Percentiles rank a stretch among this genome's conserved stretches.
These are phyloP conservation scores for Sisymbrium irio DNA, from an alignment of 345 rosid genomes.

Conservation along the genomic window DNA sequence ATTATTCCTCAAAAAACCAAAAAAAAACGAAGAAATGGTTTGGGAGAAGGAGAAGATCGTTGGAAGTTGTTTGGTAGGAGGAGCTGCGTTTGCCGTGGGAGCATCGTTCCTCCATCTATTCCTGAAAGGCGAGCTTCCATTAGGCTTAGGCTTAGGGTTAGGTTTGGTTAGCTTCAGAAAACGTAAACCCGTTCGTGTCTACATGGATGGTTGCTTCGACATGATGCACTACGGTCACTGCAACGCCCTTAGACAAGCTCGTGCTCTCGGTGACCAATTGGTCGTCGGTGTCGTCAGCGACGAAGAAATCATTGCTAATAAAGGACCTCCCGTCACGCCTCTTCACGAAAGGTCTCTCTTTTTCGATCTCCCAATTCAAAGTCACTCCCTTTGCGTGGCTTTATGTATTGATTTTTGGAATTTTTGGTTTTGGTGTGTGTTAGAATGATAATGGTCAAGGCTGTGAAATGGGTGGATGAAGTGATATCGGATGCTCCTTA, in stretches of 20 bases:
- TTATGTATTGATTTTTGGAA: background rate
- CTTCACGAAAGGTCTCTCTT: slow-evolving; percentile 79
- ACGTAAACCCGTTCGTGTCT: slow-evolving; percentile 70
- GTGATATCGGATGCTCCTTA: slow-evolving; percentile 88
- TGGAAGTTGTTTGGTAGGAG: slow-evolving; percentile 48
- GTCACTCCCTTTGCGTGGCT: background rate
- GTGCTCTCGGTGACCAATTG: slow-evolving; percentile 86
- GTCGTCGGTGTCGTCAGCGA: slow-evolving; percentile 91
- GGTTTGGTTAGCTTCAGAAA: slow-evolving; percentile 39
- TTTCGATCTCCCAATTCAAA: background rate
- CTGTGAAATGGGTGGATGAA: slow-evolving; percentile 96
- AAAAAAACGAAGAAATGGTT: slow-evolving; percentile 26
- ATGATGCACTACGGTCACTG: slow-evolving; percentile 98
- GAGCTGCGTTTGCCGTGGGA: slow-evolving; percentile 52
- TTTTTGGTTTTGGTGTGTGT: background rate
- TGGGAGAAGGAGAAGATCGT: slow-evolving; percentile 42
- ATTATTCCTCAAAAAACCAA: background rate
- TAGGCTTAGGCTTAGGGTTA: slow-evolving; percentile 34
- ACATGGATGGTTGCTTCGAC: slow-evolving; percentile 99
- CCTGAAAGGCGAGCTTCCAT: slow-evolving; percentile 38
- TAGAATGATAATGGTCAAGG: slow-evolving; percentile 84
- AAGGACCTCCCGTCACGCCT: slow-evolving; percentile 88
- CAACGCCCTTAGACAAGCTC: slow-evolving; percentile 86
- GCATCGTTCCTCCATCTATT: slow-evolving; percentile 35
- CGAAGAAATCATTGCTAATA: slow-evolving; percentile 89